Base-by-base conservation (phyloP, 169 alveolate genomes). In the Plasmodium relictum region DNA sequence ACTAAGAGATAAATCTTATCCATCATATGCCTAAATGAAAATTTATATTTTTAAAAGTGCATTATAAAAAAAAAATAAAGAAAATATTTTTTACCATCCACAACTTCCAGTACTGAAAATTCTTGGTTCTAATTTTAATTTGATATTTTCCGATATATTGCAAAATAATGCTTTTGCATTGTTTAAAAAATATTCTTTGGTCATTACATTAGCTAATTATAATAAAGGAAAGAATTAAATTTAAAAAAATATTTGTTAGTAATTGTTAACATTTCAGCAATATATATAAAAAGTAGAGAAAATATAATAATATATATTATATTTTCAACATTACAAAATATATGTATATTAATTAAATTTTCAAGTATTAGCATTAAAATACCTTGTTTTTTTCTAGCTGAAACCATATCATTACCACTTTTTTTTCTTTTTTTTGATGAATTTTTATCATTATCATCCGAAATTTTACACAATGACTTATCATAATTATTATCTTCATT, bases 101-200 rank as follows among this genome's bases (percentile, higher is more conserved):
- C 95, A 91, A 76, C 94, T 93, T 12, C 92, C 94, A 20, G 96
- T 93, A 31, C 94, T 92, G 73, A 93, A 93, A 31, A 63, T 48
- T 87, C 94, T 85, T 45, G 95, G 94, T 31, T 87, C 93, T 39
- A 91, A 65, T 59, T 73, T 88, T 37, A 93, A 86, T 50, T 88
- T 88, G 24, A 93, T 54, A 44, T 88, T 71, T 24, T 86, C 73
- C 16, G 88, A 56, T 31, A 69, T 37, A 42, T 86, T 71, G 73
- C 74, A 86, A 14, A 16, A 58, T 45, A 85, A 71, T 10, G 92
- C n/a, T 54, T 74, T 48, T 22, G 96, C 95, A 61, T 88, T 92
- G 37, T 83, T 70, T 66, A 92, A 37, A 59, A 93, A 93, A 44
- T 83, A 80, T 39, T 74, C 87, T 61, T 89, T 72, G 39, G 96